Evolutionary conservation across 768 basidiomycete genomes (phyloP), one percentile per base, ranked within the genome.

Genomic region (Termitomyces sp.): DNA sequence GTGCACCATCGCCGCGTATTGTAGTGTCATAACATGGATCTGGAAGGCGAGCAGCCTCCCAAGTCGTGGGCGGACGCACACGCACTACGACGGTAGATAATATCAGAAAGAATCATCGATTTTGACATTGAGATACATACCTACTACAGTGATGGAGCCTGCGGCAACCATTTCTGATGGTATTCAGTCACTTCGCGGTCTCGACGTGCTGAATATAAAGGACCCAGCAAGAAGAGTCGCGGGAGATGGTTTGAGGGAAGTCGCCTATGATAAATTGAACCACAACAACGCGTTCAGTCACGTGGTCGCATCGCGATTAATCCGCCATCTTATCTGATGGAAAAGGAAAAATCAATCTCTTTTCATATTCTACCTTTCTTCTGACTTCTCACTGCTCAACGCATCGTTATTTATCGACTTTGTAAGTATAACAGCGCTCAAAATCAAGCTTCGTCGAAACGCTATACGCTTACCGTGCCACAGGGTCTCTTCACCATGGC

Each of bases 141-240:
- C 90, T 72, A 88, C 91, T 56, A 93, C 92, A 51, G 87, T 88
- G 66, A 94, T 94, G 65, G 90, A 90, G 72, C 91, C 91, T 63
- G 90, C 87, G 69, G 88, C 82, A 67, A 88, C 88, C 89, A 92
- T 90, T 59, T 57, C 22, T n/a, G 49, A 28, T 26, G 3, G 22
- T 31, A 5, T 51, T n/a, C n/a, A 56, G 16, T 44, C 24, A 49
- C 45, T 61, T 51, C 42, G 58, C 51, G 53, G 20, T 24, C 50
- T 34, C 33, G 45, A n/a, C 29, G 33, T 8, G 28, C 1, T 34
- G 24, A 10, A 8, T 13, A 18, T 3, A 2, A 34, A 36, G 8
- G 26, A n/a, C n/a, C n/a, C n/a, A 49, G 34, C 52, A 54, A 57
- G 34, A 34, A 24, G 18, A 47, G 41, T 37, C 41, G 49, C 59